Base-by-base conservation (phyloP, 768 basidiomycete species). In the Russula foetens region DNA sequence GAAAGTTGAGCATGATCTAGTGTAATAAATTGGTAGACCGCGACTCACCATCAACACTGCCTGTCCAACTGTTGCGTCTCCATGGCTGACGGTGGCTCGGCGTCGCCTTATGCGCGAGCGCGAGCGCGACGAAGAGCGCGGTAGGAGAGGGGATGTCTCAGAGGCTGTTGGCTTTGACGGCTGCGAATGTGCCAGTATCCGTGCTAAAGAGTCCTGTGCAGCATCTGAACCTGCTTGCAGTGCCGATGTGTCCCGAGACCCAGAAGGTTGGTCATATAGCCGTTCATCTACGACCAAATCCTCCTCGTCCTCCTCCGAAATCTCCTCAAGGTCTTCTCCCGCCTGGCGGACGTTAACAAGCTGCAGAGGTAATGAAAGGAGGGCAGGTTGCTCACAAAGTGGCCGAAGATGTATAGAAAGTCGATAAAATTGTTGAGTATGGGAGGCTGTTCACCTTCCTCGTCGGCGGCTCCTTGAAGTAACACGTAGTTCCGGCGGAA, bases 321-420 rank as follows among this genome's bases (percentile, higher is more conserved):
- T 84, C 51, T 88, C 86, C 11, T 95, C 92, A 23, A 74, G 68
- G 53, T 97, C 94, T 26, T 90, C 86, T 69, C 95, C 91, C 38
- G 92, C 94, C 93, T 93, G 59, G 14, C 50, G 62, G 48, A 45
- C 19, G 57, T 39, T 29, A 4, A 64, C 33, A 7, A 12, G 28
- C 35, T 59, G 63, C 63, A 38, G 58, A 48, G 41, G 45, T 14
- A 43, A 41, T 33, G 11, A 33, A 33, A 49, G 53, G 15, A 15
- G 33, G n/a, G 33, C 1, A 11, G 43, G 26, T 47, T 2, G 77
- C 94, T 75, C 69, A 95, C 96, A 69, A 97, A 98, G 72, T 98
- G 96, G 4, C 97, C 97, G 69, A 92, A 99, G 26, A 98, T 78
- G 68, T 88, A 89, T 47, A 99, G 75, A 72, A 99, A 99, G 68